Percentiles rank a stretch among this genome's conserved stretches.
Conservation (phyloP, 768 basidiomycete species). For the Agrocybe pediades region DNA sequence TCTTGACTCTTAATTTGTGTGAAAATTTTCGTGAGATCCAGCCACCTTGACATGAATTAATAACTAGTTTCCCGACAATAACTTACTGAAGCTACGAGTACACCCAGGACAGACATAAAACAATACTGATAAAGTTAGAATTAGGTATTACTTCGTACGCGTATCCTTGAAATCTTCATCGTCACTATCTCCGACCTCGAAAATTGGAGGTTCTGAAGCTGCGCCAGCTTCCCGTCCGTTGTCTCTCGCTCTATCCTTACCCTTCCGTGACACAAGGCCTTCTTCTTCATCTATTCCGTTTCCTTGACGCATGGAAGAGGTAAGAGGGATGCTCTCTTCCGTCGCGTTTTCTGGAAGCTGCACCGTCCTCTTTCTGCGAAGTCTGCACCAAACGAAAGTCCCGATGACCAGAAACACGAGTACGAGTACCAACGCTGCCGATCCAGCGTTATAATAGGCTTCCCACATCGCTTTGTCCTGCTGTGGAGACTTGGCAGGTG, state of each 20-base stretch:
- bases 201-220: slow-evolving; percentile 42
- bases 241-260: slow-evolving; percentile 47
- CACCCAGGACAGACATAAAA: slow-evolving; percentile 6
- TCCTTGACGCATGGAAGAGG: slow-evolving; percentile 34
- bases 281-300: slow-evolving; percentile 38
- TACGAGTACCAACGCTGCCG: slow-evolving; percentile 81
- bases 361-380: slow-evolving; percentile 45
- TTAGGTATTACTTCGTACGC: slow-evolving; percentile 7
- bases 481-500: slow-evolving; percentile 63
- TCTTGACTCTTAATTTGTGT: no score
- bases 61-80: no score
- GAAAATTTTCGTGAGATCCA: no score
- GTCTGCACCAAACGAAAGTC: slow-evolving; percentile 79
- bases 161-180: slow-evolving; percentile 39
- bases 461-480: slow-evolving; percentile 91
- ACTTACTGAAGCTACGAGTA: slow-evolving; percentile 10
- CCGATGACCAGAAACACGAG: slow-evolving; percentile 70
- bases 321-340: slow-evolving; percentile 78
- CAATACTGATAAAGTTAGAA: slow-evolving; percentile 1
- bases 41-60: no score
- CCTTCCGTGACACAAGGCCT: slow-evolving; percentile 38
- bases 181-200: slow-evolving; percentile 62
- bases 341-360: slow-evolving; percentile 37
- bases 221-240: slow-evolving; percentile 6
- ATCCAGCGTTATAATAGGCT: slow-evolving; percentile 95